Base-by-base conservation (phyloP, 305 asterid species). In the Plantago lanceolata region DNA sequence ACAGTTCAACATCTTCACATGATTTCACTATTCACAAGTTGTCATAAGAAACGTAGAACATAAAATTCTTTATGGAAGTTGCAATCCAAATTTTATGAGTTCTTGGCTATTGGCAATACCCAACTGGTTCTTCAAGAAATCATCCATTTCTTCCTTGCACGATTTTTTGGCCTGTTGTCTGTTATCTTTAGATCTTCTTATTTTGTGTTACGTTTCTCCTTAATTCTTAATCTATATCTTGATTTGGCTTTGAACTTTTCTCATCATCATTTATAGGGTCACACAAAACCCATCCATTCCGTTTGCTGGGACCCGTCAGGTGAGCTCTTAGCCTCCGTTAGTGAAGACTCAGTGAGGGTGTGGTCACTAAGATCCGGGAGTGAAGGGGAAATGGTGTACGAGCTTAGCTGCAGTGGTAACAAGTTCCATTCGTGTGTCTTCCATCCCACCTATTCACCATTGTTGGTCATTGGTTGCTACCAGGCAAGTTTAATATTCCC, bases 301-400 rank as follows among this genome's bases (percentile, higher is more conserved):
- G 73, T 93, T 49, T 84, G 99, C 81, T 93, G 99, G 99, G 95
- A 93, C 74, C 89, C 90, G 4, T 57, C 84, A 4, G 97, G 99
- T 4, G 99, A 93, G 73, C 95, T 78, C 64, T 71, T 93, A 65
- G 99, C 99, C 21, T 93, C 99, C 0, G 96, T 86, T 57, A 88
- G 99, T 50, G 96, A 90, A 75, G 96, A 93, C 67, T 87, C 93
- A 0, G 96, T 93, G 59, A 77, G 83, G 68, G 97, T 93, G 28
- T 93, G 99, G 99, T 68, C 86, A 0, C 29, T 93, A 64, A 81
- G 87, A 47, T 68, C 96, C 0, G 97, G 96, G 51, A 87, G 81
- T 19, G 97, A 89, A 79, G 90, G 96, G 20, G 91, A 87, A 3
- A 89, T 95, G 60, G 61, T 87, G 71, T 95, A 93, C 14, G 94